Base-by-base conservation (phyloP, 495 filamentous ascomycete species). In the Staphylotrichum longicolle region DNA sequence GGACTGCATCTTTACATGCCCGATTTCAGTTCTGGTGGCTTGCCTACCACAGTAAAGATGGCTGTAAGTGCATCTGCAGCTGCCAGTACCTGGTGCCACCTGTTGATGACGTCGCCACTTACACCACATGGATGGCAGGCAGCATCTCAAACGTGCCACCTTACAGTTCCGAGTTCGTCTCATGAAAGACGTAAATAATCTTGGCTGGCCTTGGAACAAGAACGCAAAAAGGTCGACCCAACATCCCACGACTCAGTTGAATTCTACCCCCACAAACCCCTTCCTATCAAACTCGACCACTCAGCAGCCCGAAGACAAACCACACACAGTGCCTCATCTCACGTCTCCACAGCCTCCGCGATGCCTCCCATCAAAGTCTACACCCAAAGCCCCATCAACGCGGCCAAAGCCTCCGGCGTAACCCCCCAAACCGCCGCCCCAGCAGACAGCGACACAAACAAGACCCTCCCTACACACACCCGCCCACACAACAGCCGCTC, bases 301-400 rank as follows among this genome's bases (percentile, higher is more conserved):
- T 27, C 20, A 27, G 20, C 20, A 27, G 20, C 20, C 1, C 20
- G 20, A 27, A 27, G 20, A 27, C 20, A 1, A 27, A 27, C 20
- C 20, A 27, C 20, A 27, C 20, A 45, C 8, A 45, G 9, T 15
- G 42, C 42, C 10, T 5, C 9, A 45, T n/a, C 42, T 39, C 37
- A 27, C 20, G 20, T 27, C 20, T 27, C 20, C 33, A 46, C n/a
- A 32, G 5, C 11, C 41, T 15, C 67, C 58, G 76, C 33, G 40
- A 86, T 86, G 80, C 74, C 83, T 9, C 82, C 83, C 5, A 82
- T 89, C 63, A 80, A 73, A 46, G 77, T 86, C 34, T 83, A 86
- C 76, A 81, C 77, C 27, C 75, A 85, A 44, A 80, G 81, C 50
- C 85, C 86, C 52, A 83, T 89, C 65, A 82, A 76, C 53, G 67